Evolutionary conservation across 2,329 filamentous ascomycete genomes (phyloP), one percentile per base, ranked within the genome.

Genomic region (Neoarthrinium moseri): DNA sequence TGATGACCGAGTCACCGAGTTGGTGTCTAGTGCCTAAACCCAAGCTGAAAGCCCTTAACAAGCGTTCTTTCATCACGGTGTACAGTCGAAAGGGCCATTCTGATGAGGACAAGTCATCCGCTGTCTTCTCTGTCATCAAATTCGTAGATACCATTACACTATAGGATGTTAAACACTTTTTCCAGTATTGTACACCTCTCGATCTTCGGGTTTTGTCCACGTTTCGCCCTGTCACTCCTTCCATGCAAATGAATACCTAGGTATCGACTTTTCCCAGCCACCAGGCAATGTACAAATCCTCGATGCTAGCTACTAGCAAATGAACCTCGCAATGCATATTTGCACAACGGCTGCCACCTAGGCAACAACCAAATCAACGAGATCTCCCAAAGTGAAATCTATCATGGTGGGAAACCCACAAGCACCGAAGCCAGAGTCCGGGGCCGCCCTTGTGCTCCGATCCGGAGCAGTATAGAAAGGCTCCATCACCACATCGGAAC

Each of bases 251-350:
- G 47, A 46, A 52, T 51, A 43, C 51, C 43, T 39, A 49, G 47
- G 49, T 56, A 56, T 52, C 40, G 48, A 49, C 48, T 45, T 47
- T 57, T 62, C 57, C 58, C 58, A 53, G 56, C 60, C 58, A 52
- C 56, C 52, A 48, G 56, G 54, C 55, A 60, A 62, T 62, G 61
- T 62, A 62, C 61, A 63, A 55, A 56, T 29, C 29, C 42, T 22
- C 49, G 48, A 50, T 51, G 54, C 56, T 54, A 55, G 49, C 48
- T 53, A 29, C 38, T 44, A 42, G 37, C 36, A 49, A 48, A 48
- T 42, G 49, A 52, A 51, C 45, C 53, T 54, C 46, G 55, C 52
- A 39, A 55, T 55, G 48, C 54, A 50, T 46, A 54, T 59, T 53
- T 55, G 45, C 47, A 51, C 20, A 36, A 44, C n/a, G 24, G 22